phyloP scores from a whole-genome alignment of 176 grass and related monocot genomes.

The Aegilops sharonensis region DNA sequence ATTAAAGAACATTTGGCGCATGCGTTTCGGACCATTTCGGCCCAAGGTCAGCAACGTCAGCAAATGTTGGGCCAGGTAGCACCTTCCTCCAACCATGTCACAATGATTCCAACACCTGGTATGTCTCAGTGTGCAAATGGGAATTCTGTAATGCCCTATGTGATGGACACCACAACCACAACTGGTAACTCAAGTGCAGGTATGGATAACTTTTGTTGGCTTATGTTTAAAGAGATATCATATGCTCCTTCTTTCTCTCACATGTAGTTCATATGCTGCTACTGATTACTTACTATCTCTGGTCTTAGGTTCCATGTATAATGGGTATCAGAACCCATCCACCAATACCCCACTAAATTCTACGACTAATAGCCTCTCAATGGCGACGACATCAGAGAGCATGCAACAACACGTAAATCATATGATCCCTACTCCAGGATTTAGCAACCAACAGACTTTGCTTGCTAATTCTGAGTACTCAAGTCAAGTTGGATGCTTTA shows the following conservation, averaged over 20 bases:
- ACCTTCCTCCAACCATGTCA: slow-evolving; percentile 43
- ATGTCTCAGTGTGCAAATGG: slow-evolving; percentile 38
- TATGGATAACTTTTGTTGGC: slow-evolving; percentile 4
- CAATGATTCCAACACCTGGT: slow-evolving; percentile 70
- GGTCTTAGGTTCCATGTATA: slow-evolving; percentile 48
- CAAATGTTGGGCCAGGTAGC: slow-evolving; percentile 29
- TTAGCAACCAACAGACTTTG: slow-evolving; percentile 41
- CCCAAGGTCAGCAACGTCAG: slow-evolving; percentile 28
- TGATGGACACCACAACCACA: slow-evolving; percentile 37
- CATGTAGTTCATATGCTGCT: neutral
- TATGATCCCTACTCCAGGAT: slow-evolving; percentile 68
- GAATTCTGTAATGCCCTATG: slow-evolving; percentile 28
- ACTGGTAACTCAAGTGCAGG: slow-evolving; percentile 32
- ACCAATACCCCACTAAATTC: slow-evolving; percentile 39
- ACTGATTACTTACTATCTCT: slow-evolving; percentile 9
- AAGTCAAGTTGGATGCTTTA: slow-evolving; percentile 55
- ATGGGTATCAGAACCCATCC: slow-evolving; percentile 36
- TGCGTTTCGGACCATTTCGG: slow-evolving; percentile 8
- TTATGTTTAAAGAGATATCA: neutral
- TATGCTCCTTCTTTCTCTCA: neutral
- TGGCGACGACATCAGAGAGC: slow-evolving; percentile 30
- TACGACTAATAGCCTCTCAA: slow-evolving; percentile 17
- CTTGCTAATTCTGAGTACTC: slow-evolving; percentile 46
- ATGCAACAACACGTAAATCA: slow-evolving; percentile 44
- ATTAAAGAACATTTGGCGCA: slow-evolving; percentile 9